A percentile compares a stretch with the other conserved stretches of the same genome.
Conservation (phyloP, 75 land plant species). For the Selaginella moellendorffii region DNA sequence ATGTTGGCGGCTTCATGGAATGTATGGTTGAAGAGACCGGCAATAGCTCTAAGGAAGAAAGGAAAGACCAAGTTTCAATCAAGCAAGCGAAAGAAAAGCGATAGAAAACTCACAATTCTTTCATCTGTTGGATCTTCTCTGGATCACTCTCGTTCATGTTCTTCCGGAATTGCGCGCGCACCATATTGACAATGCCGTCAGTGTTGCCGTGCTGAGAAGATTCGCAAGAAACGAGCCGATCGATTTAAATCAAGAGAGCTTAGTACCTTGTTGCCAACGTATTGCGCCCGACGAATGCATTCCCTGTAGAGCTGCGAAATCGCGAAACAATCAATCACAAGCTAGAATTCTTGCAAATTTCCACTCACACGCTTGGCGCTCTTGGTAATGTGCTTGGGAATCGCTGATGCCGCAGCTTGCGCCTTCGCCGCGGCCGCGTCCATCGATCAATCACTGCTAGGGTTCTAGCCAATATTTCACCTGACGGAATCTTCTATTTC, state of each 20-base stretch:
- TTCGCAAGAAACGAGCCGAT: no score
- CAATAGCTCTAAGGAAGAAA: neutral
- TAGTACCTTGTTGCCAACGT: neutral
- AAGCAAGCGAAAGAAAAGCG: neutral
- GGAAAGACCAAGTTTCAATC: neutral
- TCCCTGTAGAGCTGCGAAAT: neutral
- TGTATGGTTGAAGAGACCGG: neutral
- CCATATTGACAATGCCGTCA: slow-evolving; percentile 46
- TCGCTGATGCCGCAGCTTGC: neutral
- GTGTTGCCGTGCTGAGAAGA: slow-evolving; percentile 60
- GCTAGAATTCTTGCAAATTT: no score
- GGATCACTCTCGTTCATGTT: slow-evolving; percentile 81
- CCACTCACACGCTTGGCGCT: neutral
- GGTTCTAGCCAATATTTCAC: no score
- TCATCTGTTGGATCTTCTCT: slow-evolving; percentile 63
- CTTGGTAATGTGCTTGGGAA: neutral
- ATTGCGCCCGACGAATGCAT: neutral
- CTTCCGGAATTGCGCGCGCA: slow-evolving; percentile 64
- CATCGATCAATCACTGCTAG: no score
- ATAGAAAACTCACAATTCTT: slow-evolving; percentile 51
- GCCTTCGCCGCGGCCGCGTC: neutral
- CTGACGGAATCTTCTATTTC: no score
- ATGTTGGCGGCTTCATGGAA: neutral
- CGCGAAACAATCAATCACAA: neutral
- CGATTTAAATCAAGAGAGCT: no score